Evolutionary conservation across 169 alveolate genomes (phyloP), one percentile per base, ranked within the genome.

Genomic region (Ichthyophthirius multifiliis): DNA sequence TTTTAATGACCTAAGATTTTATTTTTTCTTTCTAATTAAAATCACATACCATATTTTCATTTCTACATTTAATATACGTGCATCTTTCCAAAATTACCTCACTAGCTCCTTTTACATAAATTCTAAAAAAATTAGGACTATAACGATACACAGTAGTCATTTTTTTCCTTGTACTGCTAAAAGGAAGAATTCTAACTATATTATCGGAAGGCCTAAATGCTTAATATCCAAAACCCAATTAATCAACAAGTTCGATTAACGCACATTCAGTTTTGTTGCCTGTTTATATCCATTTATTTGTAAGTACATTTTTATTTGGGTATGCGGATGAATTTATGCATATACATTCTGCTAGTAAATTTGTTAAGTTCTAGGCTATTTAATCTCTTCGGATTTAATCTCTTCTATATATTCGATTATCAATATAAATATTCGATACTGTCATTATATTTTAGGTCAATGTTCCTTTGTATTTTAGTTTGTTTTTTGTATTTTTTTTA

Each of bases 261-360:
- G 96, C 96, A 47, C 86, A 74, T 78, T 92, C 96, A 30, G 94
- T 92, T 32, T 85, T 71, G 48, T 82, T 82, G 2, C 92, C 92
- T 43, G 41, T 45, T 63, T 65, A 27, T 27, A 74, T 16, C 71
- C 48, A 74, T 74, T 82, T 65, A 5, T 73, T 74, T 1, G 77
- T 74, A 46, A 45, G 48, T 23, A 34, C 23, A 30, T 71, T 74
- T 30, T 73, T 67, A 44, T 81, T 83, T 13, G 83, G 76, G 44
- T 46, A 62, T n/a, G 81, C 76, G 65, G 46, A 75, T 27, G 78
- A 95, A 92, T 44, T 98, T 97, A 23, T 94, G 75, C 85, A 94
- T 65, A 18, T 94, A 34, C 98, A 97, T 63, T 91, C 89, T n/a
- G 97, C 95, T 20, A 98, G 97, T 76, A 93, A 92, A 83, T 92